These are phyloP conservation scores for Chamaenerion angustifolium DNA, from an alignment of 345 rosid genomes.

Conservation along the genomic window DNA sequence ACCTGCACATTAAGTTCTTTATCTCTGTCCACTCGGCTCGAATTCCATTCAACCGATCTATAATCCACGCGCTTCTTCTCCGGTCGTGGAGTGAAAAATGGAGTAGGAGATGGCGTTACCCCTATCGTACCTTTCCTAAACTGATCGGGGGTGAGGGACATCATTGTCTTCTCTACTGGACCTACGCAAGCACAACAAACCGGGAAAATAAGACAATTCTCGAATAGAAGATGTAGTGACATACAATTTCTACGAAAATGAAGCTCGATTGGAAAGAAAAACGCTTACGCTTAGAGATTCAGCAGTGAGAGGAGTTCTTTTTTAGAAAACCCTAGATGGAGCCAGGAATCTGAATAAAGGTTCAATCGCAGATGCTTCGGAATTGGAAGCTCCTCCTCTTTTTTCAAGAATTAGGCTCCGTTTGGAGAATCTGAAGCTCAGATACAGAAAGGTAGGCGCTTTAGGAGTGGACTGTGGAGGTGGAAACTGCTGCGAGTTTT, in stretches of 20 bases:
- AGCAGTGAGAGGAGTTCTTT: no score
- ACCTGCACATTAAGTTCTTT: slow-evolving; percentile 89
- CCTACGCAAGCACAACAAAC: slow-evolving; percentile 2
- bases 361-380: no score
- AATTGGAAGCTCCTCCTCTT: no score
- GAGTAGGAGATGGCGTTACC: slow-evolving; percentile 58
- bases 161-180: slow-evolving; percentile 8
- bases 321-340: no score
- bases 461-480: no score
- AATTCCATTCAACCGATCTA: slow-evolving; percentile 31
- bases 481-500: background rate
- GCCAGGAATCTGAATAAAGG: no score
- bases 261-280: background rate
- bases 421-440: no score
- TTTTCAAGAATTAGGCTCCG: no score
- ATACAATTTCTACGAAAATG: background rate
- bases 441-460: no score
- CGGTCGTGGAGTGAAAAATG: slow-evolving; percentile 76
- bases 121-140: slow-evolving; percentile 51
- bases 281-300: no score
- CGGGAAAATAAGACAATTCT: background rate
- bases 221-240: background rate
- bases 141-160: slow-evolving; percentile 67
- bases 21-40: slow-evolving; percentile 52
- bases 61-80: slow-evolving; percentile 65